Evolutionary conservation across 306 rosid genomes (phyloP).

Genomic region (Cucurbita ficifolia): DNA sequence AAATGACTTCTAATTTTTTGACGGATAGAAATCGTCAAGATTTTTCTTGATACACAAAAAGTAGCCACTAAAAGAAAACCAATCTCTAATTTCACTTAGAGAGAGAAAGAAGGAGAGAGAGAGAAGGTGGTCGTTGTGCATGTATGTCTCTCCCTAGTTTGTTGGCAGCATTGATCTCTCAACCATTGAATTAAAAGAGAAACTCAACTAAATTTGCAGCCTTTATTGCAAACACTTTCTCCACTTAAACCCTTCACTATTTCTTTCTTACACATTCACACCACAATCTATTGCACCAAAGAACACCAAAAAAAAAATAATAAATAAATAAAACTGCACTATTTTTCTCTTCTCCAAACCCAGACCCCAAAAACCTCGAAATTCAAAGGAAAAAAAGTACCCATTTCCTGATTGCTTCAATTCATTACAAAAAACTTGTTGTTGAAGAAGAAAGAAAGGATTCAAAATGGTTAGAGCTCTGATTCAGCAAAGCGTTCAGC

Average conservation of each 20-base stretch:
- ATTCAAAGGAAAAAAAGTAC: background rate
- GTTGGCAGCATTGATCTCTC: slow-evolving; percentile 15
- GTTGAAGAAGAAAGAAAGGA: background rate
- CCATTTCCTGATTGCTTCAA: background rate
- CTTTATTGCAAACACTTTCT: background rate
- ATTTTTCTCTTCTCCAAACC: background rate
- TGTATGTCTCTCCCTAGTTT: slow-evolving; percentile 14
- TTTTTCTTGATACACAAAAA: background rate
- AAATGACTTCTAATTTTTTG: background rate
- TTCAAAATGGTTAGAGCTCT: slow-evolving; percentile 58
- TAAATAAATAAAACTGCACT: background rate
- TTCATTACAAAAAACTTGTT: background rate
- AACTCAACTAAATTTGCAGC: slow-evolving; percentile 10
- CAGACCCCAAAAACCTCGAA: background rate
- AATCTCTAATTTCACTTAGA: background rate
- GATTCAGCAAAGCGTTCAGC: slow-evolving; percentile 36
- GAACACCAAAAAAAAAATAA: background rate
- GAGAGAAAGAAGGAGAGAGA: slow-evolving; percentile 17
- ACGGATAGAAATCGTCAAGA: background rate
- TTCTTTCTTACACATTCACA: slow-evolving; percentile 23
- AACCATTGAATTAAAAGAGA: slow-evolving; percentile 25
- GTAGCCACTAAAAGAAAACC: background rate
- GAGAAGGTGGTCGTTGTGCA: slow-evolving; percentile 16
- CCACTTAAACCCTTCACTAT: background rate
- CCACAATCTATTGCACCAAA: slow-evolving; percentile 10